Evolutionary conservation across 306 rosid genomes (phyloP).

Genomic region (Pyrus betulifolia): DNA sequence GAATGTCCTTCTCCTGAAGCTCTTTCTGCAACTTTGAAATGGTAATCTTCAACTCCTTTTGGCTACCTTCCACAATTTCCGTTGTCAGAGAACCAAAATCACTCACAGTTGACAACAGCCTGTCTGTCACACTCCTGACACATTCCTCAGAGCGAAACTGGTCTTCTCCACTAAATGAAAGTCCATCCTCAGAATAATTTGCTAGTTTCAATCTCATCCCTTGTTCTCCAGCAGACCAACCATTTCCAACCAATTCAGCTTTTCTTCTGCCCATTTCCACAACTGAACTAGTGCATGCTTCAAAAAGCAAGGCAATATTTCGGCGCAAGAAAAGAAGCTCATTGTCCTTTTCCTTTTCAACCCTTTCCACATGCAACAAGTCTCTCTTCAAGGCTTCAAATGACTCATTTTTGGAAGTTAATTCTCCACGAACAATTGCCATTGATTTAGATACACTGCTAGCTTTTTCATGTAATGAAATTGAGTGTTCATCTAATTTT

Average conservation of each 20-base stretch:
- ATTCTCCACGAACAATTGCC: constrained; percentile 41
- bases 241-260: constrained; percentile 53
- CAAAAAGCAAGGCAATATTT: constrained; percentile 47
- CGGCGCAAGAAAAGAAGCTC: constrained; percentile 47
- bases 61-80: constrained; percentile 47
- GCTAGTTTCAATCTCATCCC: constrained; percentile 10
- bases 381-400: constrained; percentile 52
- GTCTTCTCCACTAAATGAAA: constrained; percentile 16
- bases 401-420: constrained; percentile 52
- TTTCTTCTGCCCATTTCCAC: constrained; percentile 51
- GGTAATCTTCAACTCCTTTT: constrained; percentile 66
- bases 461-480: constrained; percentile 44
- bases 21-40: constrained; percentile 69
- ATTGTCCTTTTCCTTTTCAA: constrained; percentile 39
- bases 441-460: constrained; percentile 36
- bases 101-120: constrained; percentile 50
- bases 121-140: constrained; percentile 53
- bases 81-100: constrained; percentile 55
- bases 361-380: constrained; percentile 23
- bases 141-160: constrained; percentile 45
- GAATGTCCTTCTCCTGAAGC: constrained; percentile 91
- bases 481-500: constrained; percentile 41
- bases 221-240: constrained; percentile 25
- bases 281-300: constrained; percentile 53
- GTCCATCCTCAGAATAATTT: constrained; percentile 9